Base-by-base conservation (phyloP, 345 rosid species). In the Odontarrhena argentea region DNA sequence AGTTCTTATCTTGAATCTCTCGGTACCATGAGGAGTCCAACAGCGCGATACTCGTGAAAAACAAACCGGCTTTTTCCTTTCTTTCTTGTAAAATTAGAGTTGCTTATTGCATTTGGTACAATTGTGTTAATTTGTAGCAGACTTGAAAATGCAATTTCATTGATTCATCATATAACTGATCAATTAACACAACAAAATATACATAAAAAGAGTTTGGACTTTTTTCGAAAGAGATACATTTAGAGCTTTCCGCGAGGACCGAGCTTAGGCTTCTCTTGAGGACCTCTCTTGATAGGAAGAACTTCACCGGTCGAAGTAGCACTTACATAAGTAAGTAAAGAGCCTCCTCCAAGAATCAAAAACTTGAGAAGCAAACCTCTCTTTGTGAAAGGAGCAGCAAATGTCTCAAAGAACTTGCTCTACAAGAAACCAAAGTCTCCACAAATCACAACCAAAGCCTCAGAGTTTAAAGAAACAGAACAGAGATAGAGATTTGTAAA, bases 381-480 rank as follows among this genome's bases (percentile, higher is more conserved):
- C 87, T 91, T 90, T 71, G 97, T 87, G 81, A 93, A 90, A 72
- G 96, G 98, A 53, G 87, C 96, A 7, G 85, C 96, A 76, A 84
- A 83, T 70, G 90, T 89, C 85, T 88, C 97, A 63, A 91, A 91
- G 88, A 91, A 94, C 82, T 91, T 94, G 87, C 99, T 91, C 99
- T 94, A 85, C 78, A 73, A 45, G 92, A 70, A 69, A 45, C n/a
- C 30, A 42, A 62, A 61, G 9, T 1, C 6, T 4, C 8, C 7
- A 35, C 9, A 53, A 60, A 30, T 18, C 36, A 59, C 6, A 12
- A 15, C 34, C 32, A 22, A 22, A 22, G 35, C n/a, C 22, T 70
- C 8, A 28, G 7, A 66, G 10, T 18, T 37, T 36, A 22, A 52
- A 44, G 60, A 51, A 51, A 12, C 50, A 12, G 15, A 18, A 1